Evolutionary conservation across 805 yeast genomes (phyloP).

Genomic region (Saccharomyces paradoxus): DNA sequence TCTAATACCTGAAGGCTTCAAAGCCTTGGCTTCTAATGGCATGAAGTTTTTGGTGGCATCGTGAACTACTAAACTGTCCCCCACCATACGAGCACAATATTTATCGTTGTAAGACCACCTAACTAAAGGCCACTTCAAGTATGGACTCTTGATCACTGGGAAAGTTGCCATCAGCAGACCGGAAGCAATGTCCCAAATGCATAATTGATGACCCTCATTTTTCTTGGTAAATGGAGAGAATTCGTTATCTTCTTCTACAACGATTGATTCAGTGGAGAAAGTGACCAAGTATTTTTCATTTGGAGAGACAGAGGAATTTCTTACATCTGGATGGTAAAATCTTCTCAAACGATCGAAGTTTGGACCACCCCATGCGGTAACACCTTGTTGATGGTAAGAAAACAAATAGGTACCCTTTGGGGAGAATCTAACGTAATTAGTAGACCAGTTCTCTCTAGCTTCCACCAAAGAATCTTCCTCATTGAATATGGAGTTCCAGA

Average conservation of each 20-base stretch:
- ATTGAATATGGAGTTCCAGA: conserved; percentile 71
- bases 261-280: conserved; percentile 77
- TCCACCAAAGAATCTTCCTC: conserved; percentile 60
- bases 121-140: conserved; percentile 89
- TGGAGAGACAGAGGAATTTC: conserved; percentile 87
- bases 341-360: conserved; percentile 64
- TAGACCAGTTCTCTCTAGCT: conserved; percentile 79
- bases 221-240: conserved; percentile 77
- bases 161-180: conserved; percentile 83
- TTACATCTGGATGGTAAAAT: conserved; percentile 82
- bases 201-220: conserved; percentile 87
- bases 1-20: conserved; percentile 73
- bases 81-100: conserved; percentile 91
- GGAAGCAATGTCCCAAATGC: conserved; percentile 83
- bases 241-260: conserved; percentile 51
- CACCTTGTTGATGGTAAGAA: conserved; percentile 89
- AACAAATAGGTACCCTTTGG: conserved; percentile 86
- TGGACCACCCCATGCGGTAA: conserved; percentile 92
- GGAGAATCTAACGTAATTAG: conserved; percentile 80
- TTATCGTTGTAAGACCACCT: conserved; percentile 92
- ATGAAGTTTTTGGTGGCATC: conserved; percentile 68
- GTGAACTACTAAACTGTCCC: conserved; percentile 85
- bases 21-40: conserved; percentile 75
- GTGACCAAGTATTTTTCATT: conserved; percentile 85
- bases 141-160: conserved; percentile 67